These are phyloP conservation scores for Hanseniaspora nectarophila DNA, from an alignment of 805 yeast species.

Conservation along the genomic window DNA sequence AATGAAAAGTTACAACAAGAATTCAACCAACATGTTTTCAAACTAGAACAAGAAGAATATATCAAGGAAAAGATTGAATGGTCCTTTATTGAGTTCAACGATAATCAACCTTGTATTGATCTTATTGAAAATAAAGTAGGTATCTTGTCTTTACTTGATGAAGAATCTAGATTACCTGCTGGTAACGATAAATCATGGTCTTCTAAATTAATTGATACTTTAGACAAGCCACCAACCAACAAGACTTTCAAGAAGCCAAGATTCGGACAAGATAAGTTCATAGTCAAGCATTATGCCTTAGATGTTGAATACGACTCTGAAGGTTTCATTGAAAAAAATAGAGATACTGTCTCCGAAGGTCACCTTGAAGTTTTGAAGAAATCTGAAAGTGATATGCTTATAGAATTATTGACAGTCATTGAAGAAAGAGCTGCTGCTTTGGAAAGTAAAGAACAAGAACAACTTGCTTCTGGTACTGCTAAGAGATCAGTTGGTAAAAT, in stretches of 20 bases:
- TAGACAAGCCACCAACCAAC: constrained; percentile 65
- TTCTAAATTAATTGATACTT: constrained; percentile 73
- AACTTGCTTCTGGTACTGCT: constrained; percentile 26
- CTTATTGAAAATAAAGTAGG: constrained; percentile 85
- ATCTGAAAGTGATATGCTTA: constrained; percentile 54
- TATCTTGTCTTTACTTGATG: constrained; percentile 76
- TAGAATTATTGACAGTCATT: constrained; percentile 50
- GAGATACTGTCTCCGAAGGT: constrained; percentile 96
- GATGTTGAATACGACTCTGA: constrained; percentile 86
- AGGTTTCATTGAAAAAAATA: constrained; percentile 91
- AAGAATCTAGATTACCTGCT: constrained; percentile 87
- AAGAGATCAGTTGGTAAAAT: constrained; percentile 33
- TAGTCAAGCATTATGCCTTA: constrained; percentile 86
- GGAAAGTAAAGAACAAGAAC: constrained; percentile 29
- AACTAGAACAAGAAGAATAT: constrained; percentile 92
- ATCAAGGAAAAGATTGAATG: constrained; percentile 85
- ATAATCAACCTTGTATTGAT: constrained; percentile 91
- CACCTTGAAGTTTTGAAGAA: constrained; percentile 72
- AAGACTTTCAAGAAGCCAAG: constrained; percentile 83
- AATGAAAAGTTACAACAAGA: constrained; percentile 95
- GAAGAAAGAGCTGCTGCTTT: constrained; percentile 45
- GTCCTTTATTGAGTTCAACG: constrained; percentile 91
- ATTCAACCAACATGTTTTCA: constrained; percentile 93
- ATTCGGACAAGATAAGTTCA: constrained; percentile 81
- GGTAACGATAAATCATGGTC: constrained; percentile 90